These are phyloP conservation scores for Quercus cerris DNA, from an alignment of 306 rosid species.

Conservation along the genomic window DNA sequence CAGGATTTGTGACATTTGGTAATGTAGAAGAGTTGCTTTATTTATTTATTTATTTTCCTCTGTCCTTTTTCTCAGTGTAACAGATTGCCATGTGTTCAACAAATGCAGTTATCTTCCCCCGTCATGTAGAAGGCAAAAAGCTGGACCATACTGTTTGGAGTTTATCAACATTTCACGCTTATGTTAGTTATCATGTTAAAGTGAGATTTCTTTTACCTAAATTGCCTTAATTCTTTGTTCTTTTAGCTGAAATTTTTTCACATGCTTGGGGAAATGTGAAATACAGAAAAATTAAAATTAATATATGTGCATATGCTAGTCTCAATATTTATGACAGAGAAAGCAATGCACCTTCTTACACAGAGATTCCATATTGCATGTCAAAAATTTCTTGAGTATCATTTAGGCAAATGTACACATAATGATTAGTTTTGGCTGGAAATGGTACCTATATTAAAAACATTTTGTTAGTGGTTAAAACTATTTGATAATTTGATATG, in stretches of 20 bases:
- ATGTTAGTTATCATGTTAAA: constrained; percentile 98
- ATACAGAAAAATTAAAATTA: neutral
- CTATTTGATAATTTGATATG: neutral
- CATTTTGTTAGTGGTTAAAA: neutral
- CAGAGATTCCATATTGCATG: neutral
- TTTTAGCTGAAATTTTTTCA: neutral
- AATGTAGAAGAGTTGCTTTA: constrained; percentile 29
- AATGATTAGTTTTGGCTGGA: neutral
- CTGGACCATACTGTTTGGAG: constrained; percentile 91
- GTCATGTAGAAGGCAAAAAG: constrained; percentile 85
- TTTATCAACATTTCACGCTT: constrained; percentile 89
- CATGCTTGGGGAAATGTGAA: neutral
- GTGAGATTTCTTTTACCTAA: constrained; percentile 33
- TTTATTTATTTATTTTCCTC: too few species aligned
- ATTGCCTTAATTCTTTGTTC: constrained; percentile 9
- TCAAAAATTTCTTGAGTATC: neutral
- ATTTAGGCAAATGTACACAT: neutral
- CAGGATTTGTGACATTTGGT: constrained; percentile 97
- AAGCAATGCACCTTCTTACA: neutral
- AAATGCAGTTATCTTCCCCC: constrained; percentile 85
- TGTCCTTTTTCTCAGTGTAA: constrained; percentile 7
- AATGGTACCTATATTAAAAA: neutral
- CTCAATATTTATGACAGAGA: neutral
- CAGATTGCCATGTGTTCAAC: constrained; percentile 20
- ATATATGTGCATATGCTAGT: neutral